phyloP scores from a whole-genome alignment of 108 stramenopile species.

The Cyclotella baltica region DNA sequence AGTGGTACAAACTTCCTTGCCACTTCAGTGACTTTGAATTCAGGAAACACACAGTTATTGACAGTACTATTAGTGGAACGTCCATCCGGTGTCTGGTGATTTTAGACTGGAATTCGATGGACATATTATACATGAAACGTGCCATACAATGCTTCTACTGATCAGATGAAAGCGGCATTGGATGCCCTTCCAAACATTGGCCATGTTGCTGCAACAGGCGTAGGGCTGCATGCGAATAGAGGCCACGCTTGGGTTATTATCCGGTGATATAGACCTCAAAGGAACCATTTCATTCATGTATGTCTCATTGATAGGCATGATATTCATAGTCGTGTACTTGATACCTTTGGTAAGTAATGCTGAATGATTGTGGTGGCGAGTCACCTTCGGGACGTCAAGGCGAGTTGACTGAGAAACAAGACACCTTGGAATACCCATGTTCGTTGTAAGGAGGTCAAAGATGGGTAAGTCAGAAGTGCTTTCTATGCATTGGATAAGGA shows the following conservation, averaged over 20 bases:
- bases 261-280: conserved; percentile 65
- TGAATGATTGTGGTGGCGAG: too few species aligned
- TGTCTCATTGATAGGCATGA: conserved; percentile 38
- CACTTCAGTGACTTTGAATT: conserved; percentile 36
- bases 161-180: conserved; percentile 64
- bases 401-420: too few species aligned
- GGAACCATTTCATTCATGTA: conserved; percentile 66
- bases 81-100: conserved; percentile 65
- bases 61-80: conserved; percentile 49
- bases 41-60: conserved; percentile 35
- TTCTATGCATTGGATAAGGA: too few species aligned
- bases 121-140: conserved; percentile 70
- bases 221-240: conserved; percentile 67
- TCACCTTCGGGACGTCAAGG: too few species aligned
- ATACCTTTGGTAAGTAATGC: too few species aligned
- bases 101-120: conserved; percentile 77
- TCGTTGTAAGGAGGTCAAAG: too few species aligned
- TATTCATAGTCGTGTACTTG: too few species aligned
- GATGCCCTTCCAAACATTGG: conserved; percentile 71
- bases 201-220: conserved; percentile 64
- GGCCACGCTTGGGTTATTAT: conserved; percentile 83
- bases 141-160: conserved; percentile 61
- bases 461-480: too few species aligned
- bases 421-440: too few species aligned
- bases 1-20: conserved; percentile 44